Evolutionary conservation across 306 rosid species (phyloP).

Genomic region (Psophocarpus tetragonolobus): DNA sequence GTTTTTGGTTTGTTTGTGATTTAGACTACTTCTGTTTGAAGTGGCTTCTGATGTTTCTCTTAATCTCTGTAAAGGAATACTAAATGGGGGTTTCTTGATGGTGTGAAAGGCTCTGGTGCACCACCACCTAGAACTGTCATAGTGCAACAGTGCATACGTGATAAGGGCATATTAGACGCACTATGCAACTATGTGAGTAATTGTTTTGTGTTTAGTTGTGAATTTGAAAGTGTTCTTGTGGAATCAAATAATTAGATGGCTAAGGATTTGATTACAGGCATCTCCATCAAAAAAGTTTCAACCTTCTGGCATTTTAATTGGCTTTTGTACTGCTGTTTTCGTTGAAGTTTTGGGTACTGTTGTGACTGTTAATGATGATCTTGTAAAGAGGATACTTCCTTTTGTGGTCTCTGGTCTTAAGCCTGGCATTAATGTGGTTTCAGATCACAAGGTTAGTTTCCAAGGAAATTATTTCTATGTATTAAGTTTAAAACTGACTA

Average conservation of each 20-base stretch:
- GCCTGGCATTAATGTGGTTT: constrained; percentile 48
- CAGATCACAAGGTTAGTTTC: constrained; percentile 78
- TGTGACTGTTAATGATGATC: constrained; percentile 53
- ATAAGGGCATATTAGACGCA: constrained; percentile 69
- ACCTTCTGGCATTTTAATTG: constrained; percentile 62
- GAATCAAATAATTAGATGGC: constrained; percentile 13
- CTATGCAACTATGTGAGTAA: constrained; percentile 84
- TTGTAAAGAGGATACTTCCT: constrained; percentile 73
- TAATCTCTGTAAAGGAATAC: constrained; percentile 53
- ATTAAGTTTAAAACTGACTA: not conserved
- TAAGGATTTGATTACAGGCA: constrained; percentile 54
- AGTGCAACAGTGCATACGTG: constrained; percentile 84
- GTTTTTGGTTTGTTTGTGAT: constrained; percentile 21
- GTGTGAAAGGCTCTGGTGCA: constrained; percentile 81
- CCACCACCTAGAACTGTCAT: constrained; percentile 83
- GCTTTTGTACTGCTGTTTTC: constrained; percentile 86
- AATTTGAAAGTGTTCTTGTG: constrained; percentile 3
- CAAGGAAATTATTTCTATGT: constrained; percentile 1
- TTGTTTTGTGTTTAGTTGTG: constrained; percentile 24
- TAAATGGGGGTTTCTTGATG: constrained; percentile 83
- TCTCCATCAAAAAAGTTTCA: constrained; percentile 68
- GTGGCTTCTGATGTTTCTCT: constrained; percentile 30
- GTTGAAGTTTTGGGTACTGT: constrained; percentile 79
- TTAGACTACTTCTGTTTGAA: constrained; percentile 13
- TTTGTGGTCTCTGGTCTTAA: constrained; percentile 78